Conservation (phyloP, 225 moss, liverwort and hornwort species). For the Climacium dendroides region DNA sequence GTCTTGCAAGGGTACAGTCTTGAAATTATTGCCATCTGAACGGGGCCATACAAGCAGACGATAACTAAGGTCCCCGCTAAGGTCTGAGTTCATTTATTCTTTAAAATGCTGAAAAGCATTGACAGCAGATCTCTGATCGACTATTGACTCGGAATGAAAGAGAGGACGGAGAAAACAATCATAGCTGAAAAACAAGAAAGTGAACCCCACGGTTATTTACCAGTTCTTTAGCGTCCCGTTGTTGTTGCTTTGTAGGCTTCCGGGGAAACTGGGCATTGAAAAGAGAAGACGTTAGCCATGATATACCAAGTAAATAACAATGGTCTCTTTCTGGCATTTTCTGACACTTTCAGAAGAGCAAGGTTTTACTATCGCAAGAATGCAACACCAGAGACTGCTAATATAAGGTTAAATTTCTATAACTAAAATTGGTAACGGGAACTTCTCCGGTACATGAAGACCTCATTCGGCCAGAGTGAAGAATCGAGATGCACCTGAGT, state of each 20-base stretch:
- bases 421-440: neutral
- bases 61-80: neutral
- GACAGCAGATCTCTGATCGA: neutral
- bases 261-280: slow-evolving; percentile 60
- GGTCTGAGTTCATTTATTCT: neutral
- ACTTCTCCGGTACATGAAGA: neutral
- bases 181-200: neutral
- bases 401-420: neutral
- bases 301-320: neutral
- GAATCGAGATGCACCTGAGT: slow-evolving; percentile 59
- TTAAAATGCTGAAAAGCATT: neutral
- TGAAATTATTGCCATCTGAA: slow-evolving; percentile 82
- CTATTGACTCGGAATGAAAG: neutral
- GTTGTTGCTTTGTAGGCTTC: slow-evolving; percentile 80
- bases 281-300: neutral
- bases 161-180: neutral
- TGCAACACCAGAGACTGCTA: neutral
- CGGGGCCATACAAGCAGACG: neutral
- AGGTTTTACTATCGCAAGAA: neutral
- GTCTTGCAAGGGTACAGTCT: slow-evolving; percentile 92
- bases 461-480: neutral
- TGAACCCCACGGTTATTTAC: neutral
- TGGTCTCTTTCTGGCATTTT: neutral
- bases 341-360: neutral
- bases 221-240: slow-evolving; percentile 76